phyloP scores from a whole-genome alignment of 306 rosid genomes.

The Pueraria montana region DNA sequence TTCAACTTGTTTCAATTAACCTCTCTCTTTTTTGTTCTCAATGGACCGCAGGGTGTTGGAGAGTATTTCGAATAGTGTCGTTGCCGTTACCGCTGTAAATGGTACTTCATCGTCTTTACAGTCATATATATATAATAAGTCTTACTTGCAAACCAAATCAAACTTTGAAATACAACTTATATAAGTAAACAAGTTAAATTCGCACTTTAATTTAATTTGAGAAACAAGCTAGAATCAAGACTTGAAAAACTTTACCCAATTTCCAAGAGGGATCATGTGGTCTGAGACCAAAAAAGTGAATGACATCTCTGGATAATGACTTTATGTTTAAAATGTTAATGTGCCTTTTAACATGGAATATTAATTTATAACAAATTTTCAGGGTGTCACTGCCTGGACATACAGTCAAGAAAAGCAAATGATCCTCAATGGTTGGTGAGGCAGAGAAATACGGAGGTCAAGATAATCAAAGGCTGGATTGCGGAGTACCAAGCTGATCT shows the following conservation, averaged over 20 bases:
- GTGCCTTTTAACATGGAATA: neutral
- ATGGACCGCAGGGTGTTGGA: slow-evolving; percentile 61
- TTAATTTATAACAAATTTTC: neutral
- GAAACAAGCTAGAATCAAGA: too few species aligned
- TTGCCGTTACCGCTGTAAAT: slow-evolving; percentile 60
- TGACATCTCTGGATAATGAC: neutral
- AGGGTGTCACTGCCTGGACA: slow-evolving; percentile 80
- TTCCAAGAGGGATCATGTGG: neutral
- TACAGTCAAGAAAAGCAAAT: slow-evolving; percentile 1
- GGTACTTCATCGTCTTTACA: slow-evolving; percentile 51
- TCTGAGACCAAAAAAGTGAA: neutral
- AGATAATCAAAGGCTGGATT: slow-evolving; percentile 59
- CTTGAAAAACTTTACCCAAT: neutral
- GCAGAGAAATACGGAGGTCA: slow-evolving; percentile 56
- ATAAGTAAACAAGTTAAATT: too few species aligned
- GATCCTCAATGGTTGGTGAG: slow-evolving; percentile 67
- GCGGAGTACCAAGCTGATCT: slow-evolving; percentile 52
- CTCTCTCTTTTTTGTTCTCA: neutral
- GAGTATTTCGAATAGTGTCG: slow-evolving; percentile 63
- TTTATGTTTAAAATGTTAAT: neutral
- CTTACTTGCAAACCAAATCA: too few species aligned
- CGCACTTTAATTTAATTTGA: too few species aligned
- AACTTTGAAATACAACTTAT: too few species aligned
- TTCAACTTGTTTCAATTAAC: neutral
- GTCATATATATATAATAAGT: neutral